phyloP scores from a whole-genome alignment of 257 asterid genomes.

The Solanum sparsipilum region DNA sequence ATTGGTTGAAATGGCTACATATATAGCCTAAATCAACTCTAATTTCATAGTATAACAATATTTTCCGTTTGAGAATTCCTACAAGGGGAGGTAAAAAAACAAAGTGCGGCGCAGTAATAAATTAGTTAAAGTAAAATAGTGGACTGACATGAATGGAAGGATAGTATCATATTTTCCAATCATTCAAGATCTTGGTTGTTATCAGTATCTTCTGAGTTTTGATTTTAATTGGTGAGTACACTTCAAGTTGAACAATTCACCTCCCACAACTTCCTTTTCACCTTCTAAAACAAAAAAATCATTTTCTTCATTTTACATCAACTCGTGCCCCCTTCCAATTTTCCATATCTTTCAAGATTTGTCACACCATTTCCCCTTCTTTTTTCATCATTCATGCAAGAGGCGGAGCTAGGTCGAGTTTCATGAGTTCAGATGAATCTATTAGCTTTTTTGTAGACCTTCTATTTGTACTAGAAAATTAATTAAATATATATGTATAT shows the following conservation, averaged over 20 bases:
- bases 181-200: neutral
- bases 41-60: neutral
- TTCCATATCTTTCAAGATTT: neutral
- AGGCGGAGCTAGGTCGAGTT: too few relatives aligned
- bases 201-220: neutral
- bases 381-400: too few relatives aligned
- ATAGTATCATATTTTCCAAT: neutral
- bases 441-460: too few relatives aligned
- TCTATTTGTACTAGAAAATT: too few relatives aligned
- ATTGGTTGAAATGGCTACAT: neutral
- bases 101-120: neutral
- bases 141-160: neutral
- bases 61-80: neutral
- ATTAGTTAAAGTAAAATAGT: neutral
- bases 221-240: neutral
- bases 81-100: neutral
- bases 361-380: neutral
- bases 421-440: too few relatives aligned
- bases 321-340: neutral
- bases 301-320: neutral
- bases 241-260: neutral
- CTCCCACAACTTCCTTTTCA: neutral
- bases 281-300: neutral
- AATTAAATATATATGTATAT: too few relatives aligned
- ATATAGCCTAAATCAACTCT: neutral